phyloP scores from a whole-genome alignment of 2,329 filamentous ascomycete species.

The Verticillium klebahnii region DNA sequence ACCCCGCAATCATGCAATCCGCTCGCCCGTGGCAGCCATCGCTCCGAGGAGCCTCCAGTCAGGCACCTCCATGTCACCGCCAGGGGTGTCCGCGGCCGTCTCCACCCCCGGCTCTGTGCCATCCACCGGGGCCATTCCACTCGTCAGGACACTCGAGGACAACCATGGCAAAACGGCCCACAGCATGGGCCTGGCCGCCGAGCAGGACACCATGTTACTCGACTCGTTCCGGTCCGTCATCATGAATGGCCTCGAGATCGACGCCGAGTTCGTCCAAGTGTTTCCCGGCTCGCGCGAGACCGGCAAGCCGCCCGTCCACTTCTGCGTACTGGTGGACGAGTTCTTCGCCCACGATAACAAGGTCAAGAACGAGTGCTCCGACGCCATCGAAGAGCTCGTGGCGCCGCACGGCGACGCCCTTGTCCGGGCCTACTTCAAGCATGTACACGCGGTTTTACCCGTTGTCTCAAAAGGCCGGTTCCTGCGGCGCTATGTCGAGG shows the following conservation, averaged over 20 bases:
- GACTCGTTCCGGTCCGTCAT: constrained; percentile 42
- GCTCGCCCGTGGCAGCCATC: not conserved
- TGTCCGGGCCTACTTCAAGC: constrained; percentile 38
- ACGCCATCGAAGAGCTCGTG: constrained; percentile 36
- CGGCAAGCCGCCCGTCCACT: constrained; percentile 38
- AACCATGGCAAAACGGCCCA: constrained; percentile 35
- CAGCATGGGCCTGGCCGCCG: constrained; percentile 37
- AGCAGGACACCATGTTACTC: constrained; percentile 42
- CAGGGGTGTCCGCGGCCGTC: constrained; percentile 7
- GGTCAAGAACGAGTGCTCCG: constrained; percentile 31
- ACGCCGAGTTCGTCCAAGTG: constrained; percentile 39
- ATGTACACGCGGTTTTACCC: constrained; percentile 39
- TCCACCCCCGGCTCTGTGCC: not conserved
- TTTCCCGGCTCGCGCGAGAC: constrained; percentile 26
- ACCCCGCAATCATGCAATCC: too few relatives aligned
- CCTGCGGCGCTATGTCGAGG: constrained; percentile 28
- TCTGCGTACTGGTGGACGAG: constrained; percentile 36
- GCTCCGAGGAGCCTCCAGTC: not conserved
- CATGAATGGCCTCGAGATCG: constrained; percentile 37
- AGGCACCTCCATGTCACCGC: not conserved
- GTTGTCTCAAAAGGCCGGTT: constrained; percentile 40
- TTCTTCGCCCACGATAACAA: constrained; percentile 37
- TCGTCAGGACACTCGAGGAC: constrained; percentile 35
- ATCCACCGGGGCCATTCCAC: constrained; percentile 1
- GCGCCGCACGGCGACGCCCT: constrained; percentile 33